Percentiles rank a stretch among this genome's conserved stretches.
Evolutionary conservation across 2,329 filamentous ascomycete genomes (phyloP).

Genomic region (Ophiostoma perfectum): DNA sequence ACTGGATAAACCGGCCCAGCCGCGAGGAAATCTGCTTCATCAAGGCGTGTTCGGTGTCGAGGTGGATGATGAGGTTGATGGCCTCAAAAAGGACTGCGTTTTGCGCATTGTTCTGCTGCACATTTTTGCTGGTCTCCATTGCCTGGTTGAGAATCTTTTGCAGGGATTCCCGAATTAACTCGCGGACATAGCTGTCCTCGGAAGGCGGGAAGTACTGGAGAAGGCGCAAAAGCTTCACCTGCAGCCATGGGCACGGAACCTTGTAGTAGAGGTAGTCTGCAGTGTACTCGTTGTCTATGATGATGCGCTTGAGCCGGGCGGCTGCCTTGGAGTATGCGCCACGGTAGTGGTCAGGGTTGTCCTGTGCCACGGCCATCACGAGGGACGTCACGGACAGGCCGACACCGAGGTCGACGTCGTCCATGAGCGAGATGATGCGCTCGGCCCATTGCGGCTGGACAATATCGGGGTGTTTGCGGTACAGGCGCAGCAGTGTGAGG

Average conservation of each 20-base stretch:
- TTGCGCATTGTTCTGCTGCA: constrained; percentile 98
- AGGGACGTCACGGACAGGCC: constrained; percentile 92
- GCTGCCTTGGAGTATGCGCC: constrained; percentile 93
- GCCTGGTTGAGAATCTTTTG: constrained; percentile 87
- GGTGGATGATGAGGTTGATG: constrained; percentile 95
- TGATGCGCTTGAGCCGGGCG: constrained; percentile 77
- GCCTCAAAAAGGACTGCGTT: constrained; percentile 97
- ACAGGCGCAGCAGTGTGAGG: constrained; percentile 83
- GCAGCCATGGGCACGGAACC: constrained; percentile 97
- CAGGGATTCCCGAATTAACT: constrained; percentile 85
- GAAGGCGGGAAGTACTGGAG: constrained; percentile 96
- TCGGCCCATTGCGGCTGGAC: constrained; percentile 97
- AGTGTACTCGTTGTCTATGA: constrained; percentile 84
- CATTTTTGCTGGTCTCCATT: constrained; percentile 93
- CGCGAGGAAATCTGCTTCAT: constrained; percentile 94
- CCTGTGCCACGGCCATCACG: constrained; percentile 89
- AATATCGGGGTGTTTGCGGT: constrained; percentile 89
- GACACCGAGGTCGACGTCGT: constrained; percentile 89
- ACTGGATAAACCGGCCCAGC: constrained; percentile 92
- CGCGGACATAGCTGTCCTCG: constrained; percentile 86
- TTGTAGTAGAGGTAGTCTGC: constrained; percentile 98
- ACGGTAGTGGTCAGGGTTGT: constrained; percentile 89
- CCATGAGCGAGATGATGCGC: constrained; percentile 97
- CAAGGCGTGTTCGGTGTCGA: constrained; percentile 87
- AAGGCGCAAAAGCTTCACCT: constrained; percentile 86